Evolutionary conservation across 805 yeast genomes (phyloP).

Genomic region (Brettanomyces sp.): DNA sequence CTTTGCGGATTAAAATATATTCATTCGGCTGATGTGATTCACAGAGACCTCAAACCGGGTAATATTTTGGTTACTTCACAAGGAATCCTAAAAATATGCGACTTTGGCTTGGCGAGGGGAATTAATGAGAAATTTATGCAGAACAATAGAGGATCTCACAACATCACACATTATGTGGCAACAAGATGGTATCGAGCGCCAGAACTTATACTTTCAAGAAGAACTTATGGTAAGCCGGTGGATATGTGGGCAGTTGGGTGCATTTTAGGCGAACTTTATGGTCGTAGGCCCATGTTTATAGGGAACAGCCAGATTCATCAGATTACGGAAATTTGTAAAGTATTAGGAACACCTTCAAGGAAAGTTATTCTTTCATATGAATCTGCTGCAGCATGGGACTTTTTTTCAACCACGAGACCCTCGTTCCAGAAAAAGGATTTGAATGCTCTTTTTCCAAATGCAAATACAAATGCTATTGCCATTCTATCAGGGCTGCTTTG

Average conservation of each 20-base stretch:
- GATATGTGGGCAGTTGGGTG: constrained; percentile 96
- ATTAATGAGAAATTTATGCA: constrained; percentile 28
- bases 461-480: constrained; percentile 39
- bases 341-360: constrained; percentile 62
- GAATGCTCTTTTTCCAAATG: constrained; percentile 53
- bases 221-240: constrained; percentile 54
- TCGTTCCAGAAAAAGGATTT: constrained; percentile 36
- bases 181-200: constrained; percentile 97
- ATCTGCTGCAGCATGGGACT: constrained; percentile 37
- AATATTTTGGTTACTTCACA: constrained; percentile 68
- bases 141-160: constrained; percentile 26
- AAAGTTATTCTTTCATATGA: constrained; percentile 35
- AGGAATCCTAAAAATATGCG: constrained; percentile 80
- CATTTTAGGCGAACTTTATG: constrained; percentile 75
- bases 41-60: constrained; percentile 88
- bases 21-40: constrained; percentile 88
- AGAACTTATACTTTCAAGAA: constrained; percentile 61
- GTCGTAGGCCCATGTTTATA: constrained; percentile 68
- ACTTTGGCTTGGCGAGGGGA: constrained; percentile 88
- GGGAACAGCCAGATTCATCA: constrained; percentile 72
- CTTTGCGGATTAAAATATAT: constrained; percentile 81
- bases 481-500: constrained; percentile 45
- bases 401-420: constrained; percentile 34
- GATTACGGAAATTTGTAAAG: constrained; percentile 53
- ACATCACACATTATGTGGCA: constrained; percentile 78